Evolutionary conservation across 345 rosid genomes (phyloP).

Genomic region (Gossypium herbaceum): DNA sequence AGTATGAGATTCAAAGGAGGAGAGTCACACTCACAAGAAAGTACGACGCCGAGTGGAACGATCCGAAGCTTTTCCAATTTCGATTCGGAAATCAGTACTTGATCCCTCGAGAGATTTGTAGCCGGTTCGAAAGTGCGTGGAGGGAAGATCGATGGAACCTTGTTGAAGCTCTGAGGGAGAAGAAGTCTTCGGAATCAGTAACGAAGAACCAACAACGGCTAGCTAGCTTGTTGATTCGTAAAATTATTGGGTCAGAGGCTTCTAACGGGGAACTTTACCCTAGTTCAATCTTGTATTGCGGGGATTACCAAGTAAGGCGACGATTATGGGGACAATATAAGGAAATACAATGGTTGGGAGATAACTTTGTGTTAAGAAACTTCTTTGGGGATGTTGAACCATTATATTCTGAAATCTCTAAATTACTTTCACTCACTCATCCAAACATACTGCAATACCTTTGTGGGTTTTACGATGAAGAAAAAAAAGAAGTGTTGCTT

Average conservation of each 20-base stretch:
- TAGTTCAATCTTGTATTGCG: constrained; percentile 55
- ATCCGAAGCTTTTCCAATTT: constrained; percentile 70
- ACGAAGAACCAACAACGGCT: constrained; percentile 58
- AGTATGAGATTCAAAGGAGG: constrained; percentile 73
- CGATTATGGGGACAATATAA: constrained; percentile 64
- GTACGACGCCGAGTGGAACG: constrained; percentile 72
- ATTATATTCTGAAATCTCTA: constrained; percentile 49
- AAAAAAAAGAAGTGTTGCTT: constrained; percentile 65
- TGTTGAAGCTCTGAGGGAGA: constrained; percentile 53
- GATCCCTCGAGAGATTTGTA: constrained; percentile 45
- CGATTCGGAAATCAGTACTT: constrained; percentile 79
- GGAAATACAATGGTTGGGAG: constrained; percentile 93
- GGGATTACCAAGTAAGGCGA: constrained; percentile 69
- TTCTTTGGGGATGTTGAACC: constrained; percentile 41
- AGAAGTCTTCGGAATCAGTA: constrained; percentile 38
- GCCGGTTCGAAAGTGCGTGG: constrained; percentile 54
- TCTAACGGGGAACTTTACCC: constrained; percentile 52
- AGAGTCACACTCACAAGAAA: constrained; percentile 54
- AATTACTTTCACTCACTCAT: constrained; percentile 70
- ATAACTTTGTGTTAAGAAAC: constrained; percentile 60
- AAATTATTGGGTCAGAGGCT: constrained; percentile 40
- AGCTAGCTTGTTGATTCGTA: constrained; percentile 60
- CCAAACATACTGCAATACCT: constrained; percentile 60
- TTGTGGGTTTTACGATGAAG: constrained; percentile 78
- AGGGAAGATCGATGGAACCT: constrained; percentile 81